A percentile compares a stretch with the other conserved stretches of the same genome.
Evolutionary conservation across 208 protist genomes (phyloP).

Genomic region (Phytomonas serpens): DNA sequence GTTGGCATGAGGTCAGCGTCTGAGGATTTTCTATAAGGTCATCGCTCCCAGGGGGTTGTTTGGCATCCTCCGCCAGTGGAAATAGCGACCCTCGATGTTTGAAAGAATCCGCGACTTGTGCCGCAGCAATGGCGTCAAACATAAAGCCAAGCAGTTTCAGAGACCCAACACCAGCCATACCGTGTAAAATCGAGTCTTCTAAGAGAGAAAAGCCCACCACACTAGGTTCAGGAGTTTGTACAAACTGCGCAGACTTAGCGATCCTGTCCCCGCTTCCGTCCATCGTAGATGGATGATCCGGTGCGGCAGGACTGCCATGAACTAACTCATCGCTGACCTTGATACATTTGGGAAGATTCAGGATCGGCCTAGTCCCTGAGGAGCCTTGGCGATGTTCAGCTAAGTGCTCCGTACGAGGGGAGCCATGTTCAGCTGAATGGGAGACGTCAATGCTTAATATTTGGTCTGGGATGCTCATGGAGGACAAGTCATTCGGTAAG

Average conservation of each 20-base stretch:
- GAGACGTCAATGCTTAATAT: not conserved
- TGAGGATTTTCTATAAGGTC: not conserved
- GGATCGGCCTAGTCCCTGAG: not conserved
- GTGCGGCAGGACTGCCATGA: not conserved
- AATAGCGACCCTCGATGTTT: not conserved
- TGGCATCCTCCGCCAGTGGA: not conserved
- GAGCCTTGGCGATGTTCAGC: not conserved
- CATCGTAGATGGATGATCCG: not conserved
- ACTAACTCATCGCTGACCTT: not conserved
- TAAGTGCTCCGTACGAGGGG: not conserved
- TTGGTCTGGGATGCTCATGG: not conserved
- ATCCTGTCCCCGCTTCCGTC: not conserved
- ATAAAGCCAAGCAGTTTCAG: constrained; percentile 75
- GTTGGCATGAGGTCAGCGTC: not conserved
- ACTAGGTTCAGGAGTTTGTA: constrained; percentile 21
- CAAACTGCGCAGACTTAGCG: not conserved
- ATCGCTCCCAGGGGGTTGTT: not conserved
- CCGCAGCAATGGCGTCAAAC: constrained; percentile 33
- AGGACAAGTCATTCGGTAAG: not conserved
- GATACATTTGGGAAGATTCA: not conserved
- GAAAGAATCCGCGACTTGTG: not conserved
- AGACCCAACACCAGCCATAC: not conserved
- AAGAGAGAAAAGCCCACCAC: constrained; percentile 34
- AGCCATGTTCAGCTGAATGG: not conserved
- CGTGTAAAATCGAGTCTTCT: constrained; percentile 5